These are phyloP conservation scores for Cucurbita argyrosperma DNA, from an alignment of 306 rosid species.

Conservation along the genomic window DNA sequence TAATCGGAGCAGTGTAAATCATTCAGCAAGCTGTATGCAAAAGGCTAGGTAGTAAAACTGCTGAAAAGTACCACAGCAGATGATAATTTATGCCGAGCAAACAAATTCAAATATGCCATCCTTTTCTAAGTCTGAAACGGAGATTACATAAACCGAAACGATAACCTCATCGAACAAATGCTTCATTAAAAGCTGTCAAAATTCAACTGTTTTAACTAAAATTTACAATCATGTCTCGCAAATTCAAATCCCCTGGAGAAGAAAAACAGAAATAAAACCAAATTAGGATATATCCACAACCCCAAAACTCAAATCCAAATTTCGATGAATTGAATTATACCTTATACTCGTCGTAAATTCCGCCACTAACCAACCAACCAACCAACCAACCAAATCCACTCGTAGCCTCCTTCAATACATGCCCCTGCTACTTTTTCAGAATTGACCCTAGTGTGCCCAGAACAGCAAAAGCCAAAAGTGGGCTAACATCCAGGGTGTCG, in stretches of 20 bases:
- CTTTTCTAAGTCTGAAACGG: neutral
- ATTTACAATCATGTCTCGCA: neutral
- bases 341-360: conserved; percentile 5
- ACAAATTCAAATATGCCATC: neutral
- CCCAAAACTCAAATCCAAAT: neutral
- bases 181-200: conserved; percentile 4
- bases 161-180: neutral
- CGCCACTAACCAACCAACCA: neutral
- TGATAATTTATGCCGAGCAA: neutral
- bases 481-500: conserved; percentile 78
- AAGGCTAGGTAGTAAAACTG: neutral
- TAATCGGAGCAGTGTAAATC: neutral
- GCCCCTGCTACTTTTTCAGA: conserved; percentile 23
- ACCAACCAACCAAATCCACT: neutral
- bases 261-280: neutral
- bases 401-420: conserved; percentile 7
- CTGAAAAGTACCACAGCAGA: neutral
- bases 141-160: neutral
- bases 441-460: conserved; percentile 65
- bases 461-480: conserved; percentile 81
- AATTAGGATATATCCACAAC: neutral
- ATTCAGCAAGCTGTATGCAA: neutral
- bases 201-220: neutral
- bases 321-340: neutral
- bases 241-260: neutral